phyloP scores from a whole-genome alignment of 2,329 filamentous ascomycete species.

The Ilyonectria sp. region DNA sequence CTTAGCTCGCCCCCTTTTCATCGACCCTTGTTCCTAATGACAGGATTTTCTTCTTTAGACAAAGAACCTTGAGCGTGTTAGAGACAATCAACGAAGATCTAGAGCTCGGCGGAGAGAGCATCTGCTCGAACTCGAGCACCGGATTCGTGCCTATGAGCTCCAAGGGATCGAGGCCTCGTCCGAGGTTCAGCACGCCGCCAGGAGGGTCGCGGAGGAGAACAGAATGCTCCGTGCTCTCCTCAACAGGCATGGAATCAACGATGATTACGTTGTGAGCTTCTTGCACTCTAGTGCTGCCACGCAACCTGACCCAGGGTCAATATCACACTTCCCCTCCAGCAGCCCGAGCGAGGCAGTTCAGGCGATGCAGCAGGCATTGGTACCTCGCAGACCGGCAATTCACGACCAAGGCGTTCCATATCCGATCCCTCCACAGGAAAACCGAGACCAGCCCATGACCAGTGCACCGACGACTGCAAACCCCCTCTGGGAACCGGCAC shows the following conservation, averaged over 20 bases:
- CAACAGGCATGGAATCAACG: slow-evolving; percentile 68
- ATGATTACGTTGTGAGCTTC: slow-evolving; percentile 66
- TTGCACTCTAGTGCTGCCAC: slow-evolving; percentile 47
- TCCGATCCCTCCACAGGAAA: slow-evolving; percentile 50
- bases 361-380: slow-evolving; percentile 56
- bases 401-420: slow-evolving; percentile 49
- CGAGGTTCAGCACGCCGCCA: slow-evolving; percentile 81
- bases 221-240: slow-evolving; percentile 73
- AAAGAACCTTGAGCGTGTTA: slow-evolving; percentile 69
- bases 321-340: slow-evolving; percentile 38
- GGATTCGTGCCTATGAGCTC: slow-evolving; percentile 72
- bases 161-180: slow-evolving; percentile 77
- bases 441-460: slow-evolving; percentile 52
- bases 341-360: slow-evolving; percentile 49
- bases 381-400: slow-evolving; percentile 53
- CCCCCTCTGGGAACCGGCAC: slow-evolving; percentile 53
- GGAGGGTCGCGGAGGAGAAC: slow-evolving; percentile 80
- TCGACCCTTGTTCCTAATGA: slow-evolving; percentile 37
- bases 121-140: slow-evolving; percentile 77
- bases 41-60: slow-evolving; percentile 48
- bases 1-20: slow-evolving; percentile 22
- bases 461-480: slow-evolving; percentile 52
- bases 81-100: slow-evolving; percentile 84
- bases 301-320: slow-evolving; percentile 41
- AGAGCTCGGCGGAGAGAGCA: slow-evolving; percentile 82